Evolutionary conservation across 2,329 filamentous ascomycete genomes (phyloP).

Genomic region (Akanthomyces lecanii): DNA sequence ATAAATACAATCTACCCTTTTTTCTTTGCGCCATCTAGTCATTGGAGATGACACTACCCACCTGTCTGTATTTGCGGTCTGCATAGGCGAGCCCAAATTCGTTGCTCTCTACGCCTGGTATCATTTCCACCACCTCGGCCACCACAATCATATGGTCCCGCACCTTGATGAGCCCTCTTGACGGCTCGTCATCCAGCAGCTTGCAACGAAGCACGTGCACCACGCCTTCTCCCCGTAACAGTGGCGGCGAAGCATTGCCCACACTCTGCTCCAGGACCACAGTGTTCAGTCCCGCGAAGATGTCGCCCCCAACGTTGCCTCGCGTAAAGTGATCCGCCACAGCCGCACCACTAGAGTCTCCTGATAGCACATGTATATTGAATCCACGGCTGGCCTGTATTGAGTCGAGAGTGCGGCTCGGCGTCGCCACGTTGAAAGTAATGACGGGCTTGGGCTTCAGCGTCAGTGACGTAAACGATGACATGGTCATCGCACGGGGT

Average conservation of each 20-base stretch:
- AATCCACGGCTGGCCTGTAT: constrained; percentile 42
- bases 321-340: constrained; percentile 50
- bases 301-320: constrained; percentile 40
- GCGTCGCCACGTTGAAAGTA: constrained; percentile 54
- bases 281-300: constrained; percentile 36
- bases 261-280: constrained; percentile 18
- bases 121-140: constrained; percentile 46
- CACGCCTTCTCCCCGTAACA: constrained; percentile 49
- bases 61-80: constrained; percentile 44
- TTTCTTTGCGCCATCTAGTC: neutral
- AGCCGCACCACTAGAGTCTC: constrained; percentile 42
- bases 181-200: constrained; percentile 37
- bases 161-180: constrained; percentile 41
- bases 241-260: constrained; percentile 29
- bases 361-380: constrained; percentile 52
- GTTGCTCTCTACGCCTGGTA: constrained; percentile 30
- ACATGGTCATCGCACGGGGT: constrained; percentile 54
- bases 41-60: constrained; percentile 33
- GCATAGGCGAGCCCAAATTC: constrained; percentile 47
- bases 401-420: constrained; percentile 52
- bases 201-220: constrained; percentile 44
- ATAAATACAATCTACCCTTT: neutral
- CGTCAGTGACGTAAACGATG: constrained; percentile 54
- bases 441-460: constrained; percentile 49
- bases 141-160: constrained; percentile 50